phyloP scores from a whole-genome alignment of 2,329 filamentous ascomycete genomes.

The Alternaria consortialis region DNA sequence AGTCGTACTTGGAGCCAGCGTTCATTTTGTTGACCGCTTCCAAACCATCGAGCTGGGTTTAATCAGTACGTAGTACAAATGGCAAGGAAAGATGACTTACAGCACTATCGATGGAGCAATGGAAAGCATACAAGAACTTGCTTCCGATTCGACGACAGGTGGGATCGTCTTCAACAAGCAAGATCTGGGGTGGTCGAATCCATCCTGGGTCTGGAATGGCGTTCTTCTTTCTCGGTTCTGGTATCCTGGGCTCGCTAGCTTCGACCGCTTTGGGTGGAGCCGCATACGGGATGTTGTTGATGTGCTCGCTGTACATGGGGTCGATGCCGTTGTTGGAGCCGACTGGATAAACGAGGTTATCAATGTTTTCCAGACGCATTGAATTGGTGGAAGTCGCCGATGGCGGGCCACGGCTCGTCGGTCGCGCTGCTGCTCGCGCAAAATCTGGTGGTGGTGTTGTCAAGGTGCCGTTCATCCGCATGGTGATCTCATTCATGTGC shows the following conservation, averaged over 20 bases:
- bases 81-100: conserved; percentile 54
- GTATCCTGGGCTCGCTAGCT: conserved; percentile 56
- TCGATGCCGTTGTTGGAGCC: conserved; percentile 92
- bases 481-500: conserved; percentile 68
- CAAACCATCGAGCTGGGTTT: conserved; percentile 76
- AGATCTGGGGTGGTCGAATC: conserved; percentile 76
- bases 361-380: conserved; percentile 67
- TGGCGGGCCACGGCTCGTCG: conserved; percentile 55
- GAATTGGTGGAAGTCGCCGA: conserved; percentile 62
- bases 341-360: conserved; percentile 86
- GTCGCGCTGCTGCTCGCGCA: conserved; percentile 57
- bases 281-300: conserved; percentile 91
- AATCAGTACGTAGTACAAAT: conserved; percentile 34
- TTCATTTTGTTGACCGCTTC: conserved; percentile 91
- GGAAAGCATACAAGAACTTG: conserved; percentile 72
- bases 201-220: conserved; percentile 70
- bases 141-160: conserved; percentile 73
- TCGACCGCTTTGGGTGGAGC: conserved; percentile 72
- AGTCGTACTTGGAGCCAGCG: conserved; percentile 69
- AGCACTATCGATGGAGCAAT: conserved; percentile 69
- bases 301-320: conserved; percentile 92
- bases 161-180: conserved; percentile 86
- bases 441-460: conserved; percentile 66
- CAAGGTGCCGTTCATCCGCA: conserved; percentile 63
- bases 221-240: conserved; percentile 68